Evolutionary conservation across 2,329 filamentous ascomycete species (phyloP).

Genomic region (Trichophaea hybrida): DNA sequence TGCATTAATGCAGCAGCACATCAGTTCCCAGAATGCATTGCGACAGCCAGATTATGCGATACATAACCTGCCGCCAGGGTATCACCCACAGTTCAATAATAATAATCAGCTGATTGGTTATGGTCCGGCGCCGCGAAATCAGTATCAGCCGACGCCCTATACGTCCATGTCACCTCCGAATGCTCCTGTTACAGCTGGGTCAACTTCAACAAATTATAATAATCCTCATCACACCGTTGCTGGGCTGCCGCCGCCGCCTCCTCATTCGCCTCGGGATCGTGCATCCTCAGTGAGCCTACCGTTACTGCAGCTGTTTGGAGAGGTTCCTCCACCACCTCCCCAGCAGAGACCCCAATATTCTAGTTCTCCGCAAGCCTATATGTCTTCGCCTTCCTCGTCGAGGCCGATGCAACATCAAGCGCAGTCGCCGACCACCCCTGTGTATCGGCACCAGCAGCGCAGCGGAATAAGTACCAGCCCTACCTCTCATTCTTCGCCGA

Average conservation of each 20-base stretch:
- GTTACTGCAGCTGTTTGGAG: not conserved
- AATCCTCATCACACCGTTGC: not conserved
- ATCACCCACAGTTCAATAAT: not conserved
- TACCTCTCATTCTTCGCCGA: not conserved
- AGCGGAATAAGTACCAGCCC: constrained; percentile 6
- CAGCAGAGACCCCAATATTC: not conserved
- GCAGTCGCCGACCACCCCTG: not conserved
- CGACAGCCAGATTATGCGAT: not conserved
- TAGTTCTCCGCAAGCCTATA: too few relatives aligned
- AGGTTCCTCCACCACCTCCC: not conserved
- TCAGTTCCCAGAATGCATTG: not conserved
- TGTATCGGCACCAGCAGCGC: constrained; percentile 10
- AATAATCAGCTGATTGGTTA: not conserved
- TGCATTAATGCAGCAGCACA: too few relatives aligned
- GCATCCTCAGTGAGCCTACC: not conserved
- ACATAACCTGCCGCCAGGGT: not conserved
- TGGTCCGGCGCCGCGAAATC: not conserved
- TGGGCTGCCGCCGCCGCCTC: not conserved
- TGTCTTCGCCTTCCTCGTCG: not conserved
- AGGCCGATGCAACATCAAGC: not conserved
- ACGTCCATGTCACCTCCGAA: not conserved
- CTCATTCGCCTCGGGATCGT: not conserved
- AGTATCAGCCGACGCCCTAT: not conserved
- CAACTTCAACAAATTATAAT: not conserved
- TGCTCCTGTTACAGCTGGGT: not conserved